phyloP scores from a whole-genome alignment of 352 stramenopile species.

The Albugo candida region DNA sequence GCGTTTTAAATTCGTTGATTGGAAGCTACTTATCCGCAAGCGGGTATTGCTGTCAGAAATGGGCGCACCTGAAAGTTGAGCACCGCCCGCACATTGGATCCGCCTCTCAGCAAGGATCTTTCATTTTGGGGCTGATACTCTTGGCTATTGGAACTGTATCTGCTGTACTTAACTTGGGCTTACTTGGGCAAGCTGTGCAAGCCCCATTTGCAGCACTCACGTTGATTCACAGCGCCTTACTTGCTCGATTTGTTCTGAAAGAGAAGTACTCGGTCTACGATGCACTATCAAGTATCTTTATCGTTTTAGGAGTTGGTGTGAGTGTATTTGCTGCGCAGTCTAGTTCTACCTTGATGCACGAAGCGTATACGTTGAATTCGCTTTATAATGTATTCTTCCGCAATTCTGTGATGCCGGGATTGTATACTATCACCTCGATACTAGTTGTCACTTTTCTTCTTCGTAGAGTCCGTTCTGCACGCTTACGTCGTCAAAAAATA shows the following conservation, averaged over 20 bases:
- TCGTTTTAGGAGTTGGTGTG: slow-evolving; percentile 33
- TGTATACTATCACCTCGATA: slow-evolving; percentile 27
- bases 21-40: slow-evolving; percentile 58
- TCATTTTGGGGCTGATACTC: slow-evolving; percentile 31
- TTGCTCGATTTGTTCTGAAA: slow-evolving; percentile 38
- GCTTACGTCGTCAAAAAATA: slow-evolving; percentile 27
- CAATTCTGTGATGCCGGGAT: slow-evolving; percentile 29
- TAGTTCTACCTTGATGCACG: slow-evolving; percentile 15
- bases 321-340: slow-evolving; percentile 39
- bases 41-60: slow-evolving; percentile 68
- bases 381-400: slow-evolving; percentile 25
- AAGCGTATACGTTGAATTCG: slow-evolving; percentile 34
- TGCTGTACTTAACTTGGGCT: slow-evolving; percentile 45
- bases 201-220: slow-evolving; percentile 62
- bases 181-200: slow-evolving; percentile 55
- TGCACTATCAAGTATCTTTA: slow-evolving; percentile 33
- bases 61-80: slow-evolving; percentile 35
- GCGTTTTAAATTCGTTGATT: slow-evolving; percentile 52
- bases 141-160: slow-evolving; percentile 45
- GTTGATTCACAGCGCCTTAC: slow-evolving; percentile 54
- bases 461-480: slow-evolving; percentile 24
- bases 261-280: slow-evolving; percentile 32
- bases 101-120: slow-evolving; percentile 37
- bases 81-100: slow-evolving; percentile 24
- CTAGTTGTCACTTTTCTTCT: slow-evolving; percentile 31